Evolutionary conservation across 805 yeast species (phyloP), one percentile per base, ranked within the genome.

Genomic region (Lipomyces kockii): DNA sequence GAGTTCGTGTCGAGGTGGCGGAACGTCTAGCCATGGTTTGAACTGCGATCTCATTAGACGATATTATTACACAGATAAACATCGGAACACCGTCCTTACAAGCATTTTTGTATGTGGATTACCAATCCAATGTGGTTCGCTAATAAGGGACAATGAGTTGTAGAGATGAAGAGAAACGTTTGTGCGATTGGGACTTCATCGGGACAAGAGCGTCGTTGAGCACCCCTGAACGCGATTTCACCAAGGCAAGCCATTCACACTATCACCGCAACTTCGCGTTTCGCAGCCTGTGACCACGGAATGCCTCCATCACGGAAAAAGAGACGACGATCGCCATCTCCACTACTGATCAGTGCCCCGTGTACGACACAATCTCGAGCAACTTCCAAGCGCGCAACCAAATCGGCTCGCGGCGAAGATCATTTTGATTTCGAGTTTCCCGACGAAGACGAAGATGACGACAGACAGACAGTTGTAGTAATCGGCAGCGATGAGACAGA

Each of bases 21-120:
- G 80, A 29, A 67, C 68, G 14, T 80, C 83, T 14, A 76, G 74
- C 79, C 82, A 79, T 52, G 83, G 85, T 80, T 82, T 83, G 61
- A 83, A 78, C 82, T 80, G 49, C 43, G 22, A 43, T 17, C 22
- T 43, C 49, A 17, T 43, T 43, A 43, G 49, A n/a, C 9, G 9
- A 17, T n/a, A 17, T 5, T 7, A 43, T 8, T 43, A 8, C 49
- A 43, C 27, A 17, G 29, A 43, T 8, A n/a, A n/a, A 43, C 8
- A 17, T 43, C 14, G 20, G 11, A 14, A n/a, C 7, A 17, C 9
- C 1, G 49, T 7, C 49, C 49, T 43, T n/a, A 43, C 49, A 43
- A 43, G 22, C 49, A 43, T 43, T 17, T 43, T 6, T 17, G n/a
- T 14, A 17, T n/a, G 49, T 43, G 49, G 22, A 43, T 37, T n/a